Base-by-base conservation (phyloP, 208 protist species). In the Leishmania tropica region DNA sequence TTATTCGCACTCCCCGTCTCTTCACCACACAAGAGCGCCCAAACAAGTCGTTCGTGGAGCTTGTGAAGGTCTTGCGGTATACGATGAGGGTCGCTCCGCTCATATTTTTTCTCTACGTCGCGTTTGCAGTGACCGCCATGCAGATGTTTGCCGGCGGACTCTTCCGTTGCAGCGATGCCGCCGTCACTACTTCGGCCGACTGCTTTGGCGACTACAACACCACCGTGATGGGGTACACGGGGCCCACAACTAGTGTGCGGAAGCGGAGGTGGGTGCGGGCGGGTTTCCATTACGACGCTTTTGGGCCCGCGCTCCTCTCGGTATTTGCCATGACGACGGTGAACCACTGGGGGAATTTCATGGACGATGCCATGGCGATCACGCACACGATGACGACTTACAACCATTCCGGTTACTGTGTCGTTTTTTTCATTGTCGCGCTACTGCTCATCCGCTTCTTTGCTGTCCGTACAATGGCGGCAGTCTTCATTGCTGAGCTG, bases 281-380 rank as follows among this genome's bases (percentile, higher is more conserved):
- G 3, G 65, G 65, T 7, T 90, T 90, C 70, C 80, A 83, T 75
- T 95, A 92, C 71, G 87, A 95, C 62, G 80, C 92, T 73, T 89
- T 97, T 76, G 91, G 86, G 0, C 73, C 84, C 0, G 85, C 89
- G 17, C 75, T 96, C 40, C 80, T 97, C 37, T 89, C 90, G 2
- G 84, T 96, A 19, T 89, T 96, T 80, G 81, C 74, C 10, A n/a
- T 94, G 35, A 80, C 83, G 3, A 84, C 83, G 2, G 75, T 64
- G 7, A 87, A 88, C 58, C 84, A 92, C 76, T 97, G 93, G 92
- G 83, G 87, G 4, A 40, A 53, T 21, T 87, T 92, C 48, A 94
- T 95, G 91, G 80, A 81, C 62, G 76, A 76, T 6, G 88, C 62
- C 37, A 93, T 95, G 85, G 90, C 89, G 0, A 74, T 58, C 62